These are phyloP conservation scores for Penicillium cinerascens DNA, from an alignment of 495 filamentous ascomycete species.

Conservation along the genomic window DNA sequence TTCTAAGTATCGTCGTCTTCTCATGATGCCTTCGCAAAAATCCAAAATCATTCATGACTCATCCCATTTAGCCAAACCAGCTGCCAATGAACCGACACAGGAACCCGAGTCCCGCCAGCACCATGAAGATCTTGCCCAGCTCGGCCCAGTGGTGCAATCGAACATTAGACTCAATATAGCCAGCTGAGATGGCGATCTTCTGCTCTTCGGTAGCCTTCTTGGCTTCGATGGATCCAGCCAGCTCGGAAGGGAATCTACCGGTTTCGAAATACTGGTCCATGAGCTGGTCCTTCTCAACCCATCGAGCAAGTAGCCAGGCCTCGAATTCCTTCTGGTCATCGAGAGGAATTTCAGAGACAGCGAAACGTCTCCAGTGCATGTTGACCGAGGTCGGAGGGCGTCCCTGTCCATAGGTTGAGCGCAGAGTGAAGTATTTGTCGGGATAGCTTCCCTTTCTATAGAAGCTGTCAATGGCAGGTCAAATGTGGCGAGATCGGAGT, in stretches of 20 bases:
- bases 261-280: conserved; percentile 55
- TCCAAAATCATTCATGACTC: neutral
- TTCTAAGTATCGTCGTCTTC: neutral
- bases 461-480: conserved; percentile 3
- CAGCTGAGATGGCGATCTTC: conserved; percentile 34
- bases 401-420: conserved; percentile 60
- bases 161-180: conserved; percentile 59
- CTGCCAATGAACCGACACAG: conserved; percentile 24
- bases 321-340: conserved; percentile 55
- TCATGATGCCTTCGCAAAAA: neutral
- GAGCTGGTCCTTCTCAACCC: conserved; percentile 62
- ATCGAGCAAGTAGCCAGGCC: conserved; percentile 55
- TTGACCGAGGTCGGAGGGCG: conserved; percentile 67
- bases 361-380: conserved; percentile 66
- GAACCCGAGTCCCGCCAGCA: conserved; percentile 33
- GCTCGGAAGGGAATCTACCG: conserved; percentile 59
- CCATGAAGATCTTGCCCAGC: conserved; percentile 53
- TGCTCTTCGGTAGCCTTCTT: conserved; percentile 31
- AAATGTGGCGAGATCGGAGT: neutral
- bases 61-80: conserved; percentile 1
- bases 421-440: conserved; percentile 64
- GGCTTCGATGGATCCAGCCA: conserved; percentile 43
- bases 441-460: conserved; percentile 56
- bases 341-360: conserved; percentile 55
- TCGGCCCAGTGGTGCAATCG: conserved; percentile 50